phyloP scores from a whole-genome alignment of 176 grass and related monocot species.

The Oryza glaberrima region DNA sequence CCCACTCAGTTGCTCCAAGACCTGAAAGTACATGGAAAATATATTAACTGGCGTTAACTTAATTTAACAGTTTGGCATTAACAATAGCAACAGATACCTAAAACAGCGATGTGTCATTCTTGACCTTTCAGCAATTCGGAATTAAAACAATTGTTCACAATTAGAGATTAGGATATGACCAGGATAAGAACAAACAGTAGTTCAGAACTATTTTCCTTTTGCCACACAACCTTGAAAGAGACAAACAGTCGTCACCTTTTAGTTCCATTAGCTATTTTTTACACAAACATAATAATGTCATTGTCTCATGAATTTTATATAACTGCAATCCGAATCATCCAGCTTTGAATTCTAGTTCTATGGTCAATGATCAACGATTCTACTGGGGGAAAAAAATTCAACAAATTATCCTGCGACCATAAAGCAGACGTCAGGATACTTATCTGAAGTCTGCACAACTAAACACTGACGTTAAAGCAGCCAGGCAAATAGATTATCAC shows the following conservation, averaged over 20 bases:
- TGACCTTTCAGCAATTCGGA: neutral
- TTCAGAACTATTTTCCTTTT: neutral
- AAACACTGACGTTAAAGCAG: neutral
- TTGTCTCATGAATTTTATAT: neutral
- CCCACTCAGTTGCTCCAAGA: slow-evolving; percentile 56
- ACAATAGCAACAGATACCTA: neutral
- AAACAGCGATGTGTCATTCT: neutral
- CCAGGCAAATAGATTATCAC: neutral
- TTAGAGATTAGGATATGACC: neutral
- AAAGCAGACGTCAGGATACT: neutral
- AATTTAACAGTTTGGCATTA: neutral
- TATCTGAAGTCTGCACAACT: neutral
- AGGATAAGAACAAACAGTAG: neutral
- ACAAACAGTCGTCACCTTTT: neutral
- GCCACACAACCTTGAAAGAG: neutral
- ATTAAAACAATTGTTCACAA: neutral
- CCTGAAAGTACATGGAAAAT: slow-evolving; percentile 32
- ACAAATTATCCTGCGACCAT: neutral
- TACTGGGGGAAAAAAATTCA: neutral
- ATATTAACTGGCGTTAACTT: neutral
- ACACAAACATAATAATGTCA: neutral
- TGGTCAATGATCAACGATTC: neutral
- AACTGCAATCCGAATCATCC: neutral
- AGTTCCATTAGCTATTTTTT: neutral
- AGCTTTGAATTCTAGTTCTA: neutral